Evolutionary conservation across 2,329 filamentous ascomycete genomes (phyloP), one percentile per base, ranked within the genome.

Genomic region (Aurifilum marmelostoma): DNA sequence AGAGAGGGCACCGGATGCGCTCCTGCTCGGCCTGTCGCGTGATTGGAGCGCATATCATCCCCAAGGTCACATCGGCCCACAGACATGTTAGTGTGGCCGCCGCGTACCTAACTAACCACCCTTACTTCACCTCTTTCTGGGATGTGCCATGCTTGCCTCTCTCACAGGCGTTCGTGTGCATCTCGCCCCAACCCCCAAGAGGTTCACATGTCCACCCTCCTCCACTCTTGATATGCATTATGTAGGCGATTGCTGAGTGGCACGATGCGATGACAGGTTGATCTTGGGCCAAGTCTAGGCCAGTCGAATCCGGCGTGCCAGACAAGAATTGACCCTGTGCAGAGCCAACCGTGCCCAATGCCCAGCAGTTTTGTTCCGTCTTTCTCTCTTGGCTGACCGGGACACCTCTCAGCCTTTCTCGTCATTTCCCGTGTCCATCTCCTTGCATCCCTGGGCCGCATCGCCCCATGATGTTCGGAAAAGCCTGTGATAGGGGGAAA

Each of bases 21-120:
- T 41, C 59, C 63, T 47, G 47, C 32, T 16, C 58, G 41, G 60
- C 43, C 60, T 52, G 21, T n/a, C 60, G 27, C 59, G 24, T 71
- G 69, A 71, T 71, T 71, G 69, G 69, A 64, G 69, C 69, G 69
- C 69, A 56, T 71, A 66, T 14, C n/a, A 11, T 4, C 43, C 37
- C n/a, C 18, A 43, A 54, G 59, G 67, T 66, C 39, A 70, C 69
- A 68, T 63, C 41, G 66, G 37, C 37, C 37, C 37, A 62, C 34
- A 62, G 29, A n/a, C n/a, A 27, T 24, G n/a, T 37, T 24, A 34
- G 24, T 37, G n/a, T n/a, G 27, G 41, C 39, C 29, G 56, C 56
- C 56, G 37, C 7, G 32, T 59, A 29, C 34, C n/a, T 34, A 39
- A 61, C n/a, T 18, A n/a, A 43, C 34, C 18, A 32, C 32, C 29